These are phyloP conservation scores for Psilocybe cubensis DNA, from an alignment of 768 basidiomycete genomes.

Conservation along the genomic window DNA sequence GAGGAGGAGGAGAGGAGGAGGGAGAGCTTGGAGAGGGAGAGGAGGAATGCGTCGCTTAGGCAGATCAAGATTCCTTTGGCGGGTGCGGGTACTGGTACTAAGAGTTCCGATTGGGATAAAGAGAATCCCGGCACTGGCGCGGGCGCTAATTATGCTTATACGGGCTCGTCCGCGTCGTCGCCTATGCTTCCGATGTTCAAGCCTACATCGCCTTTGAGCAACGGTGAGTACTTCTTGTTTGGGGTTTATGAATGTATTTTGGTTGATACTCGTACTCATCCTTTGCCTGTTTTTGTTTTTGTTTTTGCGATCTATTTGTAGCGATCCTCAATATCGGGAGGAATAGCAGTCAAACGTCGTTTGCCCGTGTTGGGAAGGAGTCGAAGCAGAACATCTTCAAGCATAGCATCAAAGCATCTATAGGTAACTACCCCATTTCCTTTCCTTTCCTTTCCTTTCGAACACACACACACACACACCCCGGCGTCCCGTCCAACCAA, in stretches of 20 bases:
- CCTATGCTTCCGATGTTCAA: constrained; percentile 30
- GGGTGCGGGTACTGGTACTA: background rate
- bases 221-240: constrained; percentile 27
- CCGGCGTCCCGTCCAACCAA: background rate
- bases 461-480: background rate
- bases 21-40: constrained; percentile 14
- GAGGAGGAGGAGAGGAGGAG: constrained; percentile 9
- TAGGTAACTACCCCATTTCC: constrained; percentile 51
- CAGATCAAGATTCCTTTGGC: constrained; percentile 22
- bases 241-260: background rate
- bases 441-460: background rate
- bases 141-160: too few relatives aligned
- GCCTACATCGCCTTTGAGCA: constrained; percentile 32
- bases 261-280: background rate
- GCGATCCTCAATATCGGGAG: constrained; percentile 25
- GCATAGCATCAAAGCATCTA: constrained; percentile 74
- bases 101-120: constrained; percentile 25
- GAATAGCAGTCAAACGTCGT: constrained; percentile 24
- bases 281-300: background rate
- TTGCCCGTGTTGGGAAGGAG: constrained; percentile 26
- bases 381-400: constrained; percentile 50
- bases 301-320: constrained; percentile 1
- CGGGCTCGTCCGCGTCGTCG: constrained; percentile 23
- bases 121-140: too few relatives aligned
- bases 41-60: constrained; percentile 19